Evolutionary conservation across 2,329 filamentous ascomycete genomes (phyloP), one percentile per base, ranked within the genome.

Genomic region (Aureobasidium namibiae): DNA sequence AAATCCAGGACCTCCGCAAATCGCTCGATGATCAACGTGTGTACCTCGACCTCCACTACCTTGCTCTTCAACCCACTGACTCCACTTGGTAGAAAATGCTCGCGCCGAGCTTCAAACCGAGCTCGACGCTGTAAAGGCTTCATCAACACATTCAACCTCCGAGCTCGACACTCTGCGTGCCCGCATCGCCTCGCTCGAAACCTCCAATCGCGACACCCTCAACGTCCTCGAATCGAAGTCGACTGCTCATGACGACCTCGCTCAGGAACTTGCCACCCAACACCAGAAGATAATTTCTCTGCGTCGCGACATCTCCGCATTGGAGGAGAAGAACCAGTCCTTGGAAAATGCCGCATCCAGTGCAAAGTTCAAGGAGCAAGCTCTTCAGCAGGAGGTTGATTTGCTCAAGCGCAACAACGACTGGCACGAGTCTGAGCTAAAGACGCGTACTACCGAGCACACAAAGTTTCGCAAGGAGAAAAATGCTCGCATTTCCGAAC

Each of bases 391-490:
- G 72, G 92, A 97, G 72, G 81, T 97, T 36, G 90, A 95, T 42
- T 80, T 95, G 59, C 84, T 92, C 18, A 91, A 90, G 70, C 88
- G 88, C 68, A 96, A 91, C 75, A 89, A 90, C 64, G 92, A 97
- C 67, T 99, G 91, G 89, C 87, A 94, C 59, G 90, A 96, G 69
- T 85, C 81, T 42, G 94, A 99, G 72, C 81, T 97, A 23, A 92
- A 95, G 76, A 92, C 89, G 0, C 95, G 96, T 75, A 87, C 83
- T 62, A 83, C 86, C 9, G 94, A 99, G 70, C 85, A 90, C 49
- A 82, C 92, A 65, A 96, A 92, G 69, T 92, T 89, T 73, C 85
- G 94, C 63, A 97, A 96, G 70, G 94, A 99, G 70, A 97, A 96
- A 79, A 89, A 89, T 63, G 87, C 90, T 1, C 88, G 89, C 39